Percentiles rank a stretch among this genome's conserved stretches.
Evolutionary conservation across 805 yeast genomes (phyloP).

Genomic region (Schizosaccharomyces osmophilus): DNA sequence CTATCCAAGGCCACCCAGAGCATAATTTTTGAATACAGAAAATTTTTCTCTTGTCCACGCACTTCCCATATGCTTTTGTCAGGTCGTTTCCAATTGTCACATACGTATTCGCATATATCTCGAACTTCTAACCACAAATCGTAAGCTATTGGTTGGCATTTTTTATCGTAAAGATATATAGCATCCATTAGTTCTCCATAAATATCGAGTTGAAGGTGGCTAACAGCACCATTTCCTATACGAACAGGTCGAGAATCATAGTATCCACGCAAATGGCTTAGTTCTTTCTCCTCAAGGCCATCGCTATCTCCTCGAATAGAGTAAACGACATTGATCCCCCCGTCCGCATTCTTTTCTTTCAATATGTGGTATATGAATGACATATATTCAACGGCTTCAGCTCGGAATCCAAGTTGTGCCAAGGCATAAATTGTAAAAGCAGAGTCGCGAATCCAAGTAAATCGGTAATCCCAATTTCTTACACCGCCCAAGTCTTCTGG

Average conservation of each 20-base stretch:
- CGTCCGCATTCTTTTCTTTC: not conserved
- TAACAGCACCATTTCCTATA: not conserved
- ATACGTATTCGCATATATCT: not conserved
- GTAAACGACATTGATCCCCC: not conserved
- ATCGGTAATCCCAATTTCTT: conserved; percentile 2
- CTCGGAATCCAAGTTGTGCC: not conserved
- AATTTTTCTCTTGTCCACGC: not conserved
- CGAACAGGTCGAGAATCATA: not conserved
- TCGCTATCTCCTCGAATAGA: not conserved
- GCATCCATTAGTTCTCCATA: conserved; percentile 1
- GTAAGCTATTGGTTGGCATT: not conserved
- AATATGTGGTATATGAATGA: not conserved
- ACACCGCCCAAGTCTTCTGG: conserved; percentile 2
- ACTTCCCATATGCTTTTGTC: conserved; percentile 2
- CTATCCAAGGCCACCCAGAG: conserved; percentile 3
- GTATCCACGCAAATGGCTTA: not conserved
- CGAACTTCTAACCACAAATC: conserved; percentile 1
- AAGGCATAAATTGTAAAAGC: not conserved
- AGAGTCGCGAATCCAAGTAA: conserved; percentile 2
- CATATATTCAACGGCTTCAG: conserved; percentile 1
- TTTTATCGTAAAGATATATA: not conserved
- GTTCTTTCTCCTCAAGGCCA: not conserved
- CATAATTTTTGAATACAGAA: conserved; percentile 1
- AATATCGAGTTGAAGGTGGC: conserved; percentile 1
- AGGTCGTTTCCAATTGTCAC: not conserved